These are phyloP conservation scores for Talaromyces marneffei DNA, from an alignment of 2,329 filamentous ascomycete genomes.

Conservation along the genomic window DNA sequence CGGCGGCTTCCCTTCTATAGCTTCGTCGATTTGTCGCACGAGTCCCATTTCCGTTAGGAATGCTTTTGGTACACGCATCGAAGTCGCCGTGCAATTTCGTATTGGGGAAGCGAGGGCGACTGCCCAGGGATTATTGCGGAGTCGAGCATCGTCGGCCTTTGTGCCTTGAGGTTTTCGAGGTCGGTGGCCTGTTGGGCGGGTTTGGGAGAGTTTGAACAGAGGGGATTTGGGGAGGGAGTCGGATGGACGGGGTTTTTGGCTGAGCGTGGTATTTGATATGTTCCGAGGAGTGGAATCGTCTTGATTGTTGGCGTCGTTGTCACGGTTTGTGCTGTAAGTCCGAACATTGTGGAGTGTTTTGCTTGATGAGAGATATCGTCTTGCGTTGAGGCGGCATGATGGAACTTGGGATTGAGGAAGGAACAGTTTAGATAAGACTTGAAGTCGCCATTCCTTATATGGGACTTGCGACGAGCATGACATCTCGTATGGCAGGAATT, in stretches of 20 bases:
- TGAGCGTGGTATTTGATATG: not conserved
- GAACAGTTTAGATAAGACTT: not conserved
- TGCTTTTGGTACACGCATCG: conserved; percentile 28
- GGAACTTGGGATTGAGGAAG: not conserved
- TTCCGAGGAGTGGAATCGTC: not conserved
- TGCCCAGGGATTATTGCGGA: conserved; percentile 38
- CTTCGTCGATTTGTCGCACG: conserved; percentile 24
- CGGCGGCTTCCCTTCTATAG: not conserved
- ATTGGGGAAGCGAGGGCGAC: conserved; percentile 33
- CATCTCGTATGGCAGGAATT: not conserved
- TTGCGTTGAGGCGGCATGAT: not conserved
- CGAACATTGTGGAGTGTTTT: not conserved
- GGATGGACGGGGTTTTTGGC: conserved; percentile 21
- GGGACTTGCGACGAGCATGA: conserved; percentile 6
- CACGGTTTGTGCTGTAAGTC: not conserved
- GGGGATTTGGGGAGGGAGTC: conserved; percentile 34
- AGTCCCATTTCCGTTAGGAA: conserved; percentile 34
- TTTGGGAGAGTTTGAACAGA: conserved; percentile 21
- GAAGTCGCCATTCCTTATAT: conserved; percentile 3
- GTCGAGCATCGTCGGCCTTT: conserved; percentile 22
- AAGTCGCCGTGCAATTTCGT: conserved; percentile 31
- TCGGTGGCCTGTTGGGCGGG: conserved; percentile 12
- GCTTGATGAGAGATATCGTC: not conserved
- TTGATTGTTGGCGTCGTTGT: not conserved
- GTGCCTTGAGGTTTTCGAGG: conserved; percentile 23